Evolutionary conservation across 108 stramenopile genomes (phyloP), one percentile per base, ranked within the genome.

Genomic region (Cyclotella distinguenda): DNA sequence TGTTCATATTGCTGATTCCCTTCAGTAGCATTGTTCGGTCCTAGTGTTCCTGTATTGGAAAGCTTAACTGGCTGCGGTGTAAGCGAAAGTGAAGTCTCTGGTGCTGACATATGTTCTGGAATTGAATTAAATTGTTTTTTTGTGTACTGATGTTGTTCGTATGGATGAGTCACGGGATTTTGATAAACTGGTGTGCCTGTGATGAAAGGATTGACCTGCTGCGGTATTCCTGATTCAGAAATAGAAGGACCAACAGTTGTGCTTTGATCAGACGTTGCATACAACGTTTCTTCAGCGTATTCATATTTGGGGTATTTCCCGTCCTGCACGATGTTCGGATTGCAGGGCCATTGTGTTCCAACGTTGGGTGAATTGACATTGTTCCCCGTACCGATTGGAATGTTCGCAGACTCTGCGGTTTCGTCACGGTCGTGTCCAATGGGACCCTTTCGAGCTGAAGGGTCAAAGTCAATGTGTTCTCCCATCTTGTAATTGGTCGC

Each of bases 321-420:
- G n/a, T n/a, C n/a, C n/a, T n/a, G n/a, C n/a, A n/a, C n/a, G n/a
- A n/a, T n/a, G n/a, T 46, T 6, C 12, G 8, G 12, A 5, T 46
- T 46, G 45, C 54, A 10, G 54, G 16, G 26, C 42, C 58, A 44
- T 44, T 16, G 18, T 63, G 33, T 71, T 43, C 60, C 42, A 43
- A 28, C 63, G 48, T n/a, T n/a, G n/a, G n/a, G n/a, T n/a, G n/a
- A n/a, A 23, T 53, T 53, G 35, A 62, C 55, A 18, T 72, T 64
- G 46, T 63, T 60, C 25, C 66, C 66, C 18, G 66, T 52, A 11
- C 59, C 50, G 2, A 61, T 53, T 18, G 60, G 70, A 52, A 71
- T 62, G 19, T 42, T 25, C 12, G 65, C 72, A 5, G 62, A 64
- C 32, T 72, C 71, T 6, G 62, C 71, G 4, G 62, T 57, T 36